Conservation (phyloP, 1,139 yeast species). For the Candida mesenterica region DNA sequence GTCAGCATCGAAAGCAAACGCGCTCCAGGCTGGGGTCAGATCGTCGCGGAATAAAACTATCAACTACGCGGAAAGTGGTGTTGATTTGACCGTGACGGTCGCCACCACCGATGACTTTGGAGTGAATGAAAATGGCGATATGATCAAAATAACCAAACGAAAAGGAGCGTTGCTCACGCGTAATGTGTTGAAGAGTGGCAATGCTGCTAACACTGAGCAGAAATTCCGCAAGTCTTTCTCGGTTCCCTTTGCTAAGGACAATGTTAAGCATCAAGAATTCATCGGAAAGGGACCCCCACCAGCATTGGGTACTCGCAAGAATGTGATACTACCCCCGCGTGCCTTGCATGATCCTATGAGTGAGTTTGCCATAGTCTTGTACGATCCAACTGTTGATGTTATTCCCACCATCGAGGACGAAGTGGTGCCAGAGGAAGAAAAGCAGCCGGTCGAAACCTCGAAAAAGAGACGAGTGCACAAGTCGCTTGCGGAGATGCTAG, state of each 20-base stretch:
- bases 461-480: slow-evolving; percentile 50
- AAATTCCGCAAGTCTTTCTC: slow-evolving; percentile 43
- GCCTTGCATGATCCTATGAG: slow-evolving; percentile 92
- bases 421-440: slow-evolving; percentile 17
- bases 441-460: slow-evolving; percentile 20
- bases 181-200: slow-evolving; percentile 31
- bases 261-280: slow-evolving; percentile 24
- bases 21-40: too few species aligned
- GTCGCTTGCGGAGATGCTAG: slow-evolving; percentile 78
- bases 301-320: slow-evolving; percentile 75
- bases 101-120: slow-evolving; percentile 12
- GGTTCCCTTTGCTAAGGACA: slow-evolving; percentile 48
- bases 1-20: slow-evolving; percentile 9
- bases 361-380: slow-evolving; percentile 90
- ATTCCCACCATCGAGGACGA: slow-evolving; percentile 47
- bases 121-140: slow-evolving; percentile 28
- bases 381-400: slow-evolving; percentile 88
- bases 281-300: slow-evolving; percentile 47
- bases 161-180: slow-evolving; percentile 55
- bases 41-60: slow-evolving; percentile 26
- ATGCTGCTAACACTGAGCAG: slow-evolving; percentile 29
- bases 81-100: slow-evolving; percentile 15
- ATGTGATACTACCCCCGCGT: slow-evolving; percentile 71
- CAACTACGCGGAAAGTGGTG: slow-evolving; percentile 30
- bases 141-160: slow-evolving; percentile 19